A percentile compares a stretch with the other conserved stretches of the same genome.
Conservation (phyloP, 345 rosid species). For the Clarkia xantiana region DNA sequence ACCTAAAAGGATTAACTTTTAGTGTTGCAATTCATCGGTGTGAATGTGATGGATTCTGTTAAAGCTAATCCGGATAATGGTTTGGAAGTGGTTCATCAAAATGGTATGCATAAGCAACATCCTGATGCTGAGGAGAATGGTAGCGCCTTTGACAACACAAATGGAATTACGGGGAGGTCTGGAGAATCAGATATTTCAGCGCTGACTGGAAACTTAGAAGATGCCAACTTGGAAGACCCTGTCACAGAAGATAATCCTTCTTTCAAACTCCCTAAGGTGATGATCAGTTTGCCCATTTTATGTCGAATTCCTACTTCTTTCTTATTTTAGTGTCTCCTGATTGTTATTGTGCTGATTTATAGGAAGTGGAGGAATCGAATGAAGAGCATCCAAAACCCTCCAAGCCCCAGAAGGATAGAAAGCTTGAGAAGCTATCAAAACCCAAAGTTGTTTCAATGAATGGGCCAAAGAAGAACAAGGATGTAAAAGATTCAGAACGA, state of each 20-base stretch:
- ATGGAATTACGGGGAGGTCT: slow-evolving; percentile 12
- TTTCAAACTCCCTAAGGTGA: slow-evolving; percentile 29
- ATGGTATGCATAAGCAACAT: slow-evolving; percentile 34
- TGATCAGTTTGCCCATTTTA: slow-evolving; percentile 8
- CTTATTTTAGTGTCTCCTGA: slow-evolving; percentile 1
- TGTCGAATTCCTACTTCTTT: background rate
- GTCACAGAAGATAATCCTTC: slow-evolving; percentile 7
- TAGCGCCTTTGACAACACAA: slow-evolving; percentile 13
- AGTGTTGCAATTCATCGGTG: background rate
- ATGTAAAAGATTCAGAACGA: slow-evolving; percentile 26
- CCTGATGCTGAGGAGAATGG: slow-evolving; percentile 19
- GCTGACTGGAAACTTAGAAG: slow-evolving; percentile 19
- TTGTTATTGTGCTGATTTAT: slow-evolving; percentile 3
- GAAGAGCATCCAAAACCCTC: slow-evolving; percentile 19
- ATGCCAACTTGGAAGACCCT: slow-evolving; percentile 19
- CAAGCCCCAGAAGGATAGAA: slow-evolving; percentile 29
- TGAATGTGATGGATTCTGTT: slow-evolving; percentile 52
- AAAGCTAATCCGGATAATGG: slow-evolving; percentile 20
- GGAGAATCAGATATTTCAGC: slow-evolving; percentile 10
- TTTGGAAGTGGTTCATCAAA: slow-evolving; percentile 33
- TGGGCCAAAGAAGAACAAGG: slow-evolving; percentile 29
- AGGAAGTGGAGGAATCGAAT: slow-evolving; percentile 36
- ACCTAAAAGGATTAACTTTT: too few relatives aligned
- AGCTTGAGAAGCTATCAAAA: slow-evolving; percentile 32
- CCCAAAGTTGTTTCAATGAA: slow-evolving; percentile 28